Evolutionary conservation across 495 filamentous ascomycete genomes (phyloP).

Genomic region (Lophiostoma macrostomum): DNA sequence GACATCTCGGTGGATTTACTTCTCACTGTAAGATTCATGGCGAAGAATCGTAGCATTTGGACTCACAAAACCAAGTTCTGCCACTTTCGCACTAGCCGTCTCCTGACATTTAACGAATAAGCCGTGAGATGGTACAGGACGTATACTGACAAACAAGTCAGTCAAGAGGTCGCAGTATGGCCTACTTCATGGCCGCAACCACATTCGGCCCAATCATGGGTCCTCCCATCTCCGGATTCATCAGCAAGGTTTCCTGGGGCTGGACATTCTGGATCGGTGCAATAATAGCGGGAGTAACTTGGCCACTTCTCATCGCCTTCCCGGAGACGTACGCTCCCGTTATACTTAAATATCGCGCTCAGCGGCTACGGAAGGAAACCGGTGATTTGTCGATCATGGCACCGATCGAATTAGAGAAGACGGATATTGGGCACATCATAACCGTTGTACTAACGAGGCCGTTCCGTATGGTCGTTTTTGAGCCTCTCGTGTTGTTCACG

Average conservation of each 20-base stretch:
- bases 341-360: slow-evolving; percentile 55
- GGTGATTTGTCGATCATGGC: slow-evolving; percentile 40
- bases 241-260: slow-evolving; percentile 43
- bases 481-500: slow-evolving; percentile 62
- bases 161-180: slow-evolving; percentile 60
- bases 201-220: slow-evolving; percentile 42
- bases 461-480: slow-evolving; percentile 53
- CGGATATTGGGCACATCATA: slow-evolving; percentile 40
- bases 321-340: slow-evolving; percentile 62
- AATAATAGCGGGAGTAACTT: slow-evolving; percentile 45
- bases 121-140: no score
- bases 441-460: slow-evolving; percentile 49
- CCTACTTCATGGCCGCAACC: slow-evolving; percentile 63
- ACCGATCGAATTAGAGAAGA: slow-evolving; percentile 46
- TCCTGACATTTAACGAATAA: no score
- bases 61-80: no score
- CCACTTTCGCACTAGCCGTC: no score
- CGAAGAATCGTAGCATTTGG: no score
- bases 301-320: slow-evolving; percentile 40
- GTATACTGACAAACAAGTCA: no score
- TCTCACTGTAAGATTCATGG: no score
- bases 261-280: slow-evolving; percentile 56
- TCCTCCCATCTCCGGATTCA: slow-evolving; percentile 42
- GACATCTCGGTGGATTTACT: no score
- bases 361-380: slow-evolving; percentile 48